These are phyloP conservation scores for Calamus simplicifolius DNA, from an alignment of 176 grass and related monocot genomes.

Conservation along the genomic window DNA sequence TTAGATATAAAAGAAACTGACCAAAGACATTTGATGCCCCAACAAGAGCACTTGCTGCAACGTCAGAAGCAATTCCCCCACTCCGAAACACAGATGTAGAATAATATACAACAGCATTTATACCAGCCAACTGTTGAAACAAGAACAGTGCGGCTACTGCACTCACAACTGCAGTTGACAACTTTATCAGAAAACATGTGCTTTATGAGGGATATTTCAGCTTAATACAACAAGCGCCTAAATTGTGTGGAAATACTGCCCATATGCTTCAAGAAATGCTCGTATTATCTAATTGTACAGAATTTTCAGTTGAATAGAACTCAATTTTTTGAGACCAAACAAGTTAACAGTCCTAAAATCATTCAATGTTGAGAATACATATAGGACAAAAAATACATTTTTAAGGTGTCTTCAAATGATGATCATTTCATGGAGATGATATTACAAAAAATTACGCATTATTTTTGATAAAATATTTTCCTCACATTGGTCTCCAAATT, in stretches of 20 bases:
- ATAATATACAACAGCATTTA: slow-evolving; percentile 99
- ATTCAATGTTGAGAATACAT: no score
- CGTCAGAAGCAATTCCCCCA: slow-evolving; percentile 93
- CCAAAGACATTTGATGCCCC: slow-evolving; percentile 97
- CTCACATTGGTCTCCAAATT: no score
- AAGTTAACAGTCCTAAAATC: neutral
- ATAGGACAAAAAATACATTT: no score
- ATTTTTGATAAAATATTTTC: no score
- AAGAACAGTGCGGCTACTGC: slow-evolving; percentile 87
- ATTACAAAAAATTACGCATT: no score
- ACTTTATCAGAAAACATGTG: slow-evolving; percentile 10
- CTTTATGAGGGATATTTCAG: no score
- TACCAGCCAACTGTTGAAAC: slow-evolving; percentile 95
- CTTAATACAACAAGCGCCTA: no score
- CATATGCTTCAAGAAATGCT: no score
- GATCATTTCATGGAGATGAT: no score
- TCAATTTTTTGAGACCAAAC: neutral
- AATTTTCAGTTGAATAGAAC: neutral
- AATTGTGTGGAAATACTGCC: no score
- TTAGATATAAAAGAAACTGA: slow-evolving; percentile 25
- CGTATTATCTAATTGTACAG: no score
- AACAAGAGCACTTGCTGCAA: slow-evolving; percentile 98
- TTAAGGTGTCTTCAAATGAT: no score
- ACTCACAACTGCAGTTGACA: slow-evolving; percentile 65
- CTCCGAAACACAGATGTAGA: slow-evolving; percentile 94